Base-by-base conservation (phyloP, 768 basidiomycete genomes). In the Lentinula sp. region DNA sequence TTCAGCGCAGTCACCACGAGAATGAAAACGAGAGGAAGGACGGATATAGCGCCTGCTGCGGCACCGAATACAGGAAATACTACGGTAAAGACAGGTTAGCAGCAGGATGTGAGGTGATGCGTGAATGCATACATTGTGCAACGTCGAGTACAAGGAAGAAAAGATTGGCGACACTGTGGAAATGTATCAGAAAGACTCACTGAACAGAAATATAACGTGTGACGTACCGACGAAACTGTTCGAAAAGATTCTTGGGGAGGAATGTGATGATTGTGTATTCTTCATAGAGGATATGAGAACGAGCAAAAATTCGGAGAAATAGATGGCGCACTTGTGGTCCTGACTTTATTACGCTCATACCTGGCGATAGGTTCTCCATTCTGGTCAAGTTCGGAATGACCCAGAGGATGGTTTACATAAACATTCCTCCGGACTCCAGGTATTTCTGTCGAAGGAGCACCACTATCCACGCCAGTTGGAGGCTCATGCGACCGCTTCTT, bases 1-100 rank as follows among this genome's bases (percentile, higher is more conserved):
- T 98, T 99, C 78, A 97, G 83, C 3, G 90, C 95, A 15, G 96
- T 98, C 54, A 96, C 89, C 33, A 77, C 71, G 43, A 99, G 72
- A 65, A 98, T 96, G 74, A 95, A 92, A 42, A 90, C 76, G 6
- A 98, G 80, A 0, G 96, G 96, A 4, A 98, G 74, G 66, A 91
- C 88, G 3, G 93, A 85, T 62, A 93, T 85, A 48, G 88, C 81
- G 1, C 93, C 88, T 1, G 90, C 82, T 1, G 92, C 85, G 0
- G 95, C 92, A 53, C 93, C 96, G 70, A 98, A 98, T 36, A 97
- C 75, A 59, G 94, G 83, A 70, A 98, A 95, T 8, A 95, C 88
- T 93, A 67, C 50, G 57, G 7, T 16, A 18, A 7, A 13, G 28
- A 28, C 28, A 5, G 10, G 32, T 46, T 6, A 59, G 42, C 15